Base-by-base conservation (phyloP, 208 protist genomes). In the Crithidia thermophila region DNA sequence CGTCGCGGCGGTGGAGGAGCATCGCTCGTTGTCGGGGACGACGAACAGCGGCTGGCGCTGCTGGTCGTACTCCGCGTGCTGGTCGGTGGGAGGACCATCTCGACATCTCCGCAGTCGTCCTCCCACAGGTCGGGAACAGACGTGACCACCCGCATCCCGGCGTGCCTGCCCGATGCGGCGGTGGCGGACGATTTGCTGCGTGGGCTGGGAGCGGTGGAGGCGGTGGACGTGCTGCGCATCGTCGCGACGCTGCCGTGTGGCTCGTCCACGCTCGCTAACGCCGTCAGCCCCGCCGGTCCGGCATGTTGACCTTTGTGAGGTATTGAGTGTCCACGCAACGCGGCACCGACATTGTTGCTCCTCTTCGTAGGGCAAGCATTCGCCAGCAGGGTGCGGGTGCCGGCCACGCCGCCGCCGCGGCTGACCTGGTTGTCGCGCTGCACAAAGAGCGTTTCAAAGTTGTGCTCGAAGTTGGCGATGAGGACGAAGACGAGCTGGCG, bases 401-500 rank as follows among this genome's bases (percentile, higher is more conserved):
- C 58, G 1, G 58, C 58, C 58, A 64, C 4, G 3, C 58, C 58
- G 2, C 18, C 31, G 21, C 58, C 58, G 58, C 58, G 58, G 20
- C 43, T 53, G 11, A 64, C 43, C 43, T 69, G 42, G 36, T 58
- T 5, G 1, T 13, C 21, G 18, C 67, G 67, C 46, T 67, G 80
- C 11, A 51, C 33, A 37, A 81, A 72, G n/a, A 75, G 42, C 18
- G 78, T 84, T 20, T 37, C 39, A 46, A 79, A 52, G 1, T 25
- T 47, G 72, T 90, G 81, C 39, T 94, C 85, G 50, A 91, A 88
- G 46, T 69, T 78, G 0, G 89, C 68, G 34, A 87, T 60, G 27
- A 94, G 69, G n/a, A 78, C 60, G 64, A 87, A 94, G 20, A 85
- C 63, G 39, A 87, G 67, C 72, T 94, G 89, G 49, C 86, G 79